Conservation (phyloP, 495 filamentous ascomycete genomes). For the Lasiosphaeria ovina region DNA sequence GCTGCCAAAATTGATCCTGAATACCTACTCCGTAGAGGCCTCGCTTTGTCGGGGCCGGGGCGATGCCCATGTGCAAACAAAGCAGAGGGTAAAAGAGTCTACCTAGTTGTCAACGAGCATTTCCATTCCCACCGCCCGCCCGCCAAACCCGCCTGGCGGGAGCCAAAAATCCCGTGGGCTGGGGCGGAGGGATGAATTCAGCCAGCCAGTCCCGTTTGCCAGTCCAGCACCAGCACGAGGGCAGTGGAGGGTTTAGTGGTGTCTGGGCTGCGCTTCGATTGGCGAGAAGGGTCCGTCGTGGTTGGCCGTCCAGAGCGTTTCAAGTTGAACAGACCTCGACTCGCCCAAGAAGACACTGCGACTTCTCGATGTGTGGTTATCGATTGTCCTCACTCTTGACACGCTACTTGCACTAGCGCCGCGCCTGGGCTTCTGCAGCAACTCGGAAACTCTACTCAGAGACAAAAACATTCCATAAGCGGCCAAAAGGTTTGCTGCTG, state of each 20-base stretch:
- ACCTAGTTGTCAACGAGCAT: too few relatives aligned
- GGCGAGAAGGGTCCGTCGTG: conserved; percentile 15
- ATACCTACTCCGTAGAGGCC: too few relatives aligned
- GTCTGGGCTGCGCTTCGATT: conserved; percentile 18
- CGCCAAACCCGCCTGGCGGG: too few relatives aligned
- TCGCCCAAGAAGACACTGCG: conserved; percentile 1
- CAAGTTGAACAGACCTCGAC: conserved; percentile 24
- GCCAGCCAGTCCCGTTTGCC: conserved; percentile 1
- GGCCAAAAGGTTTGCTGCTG: neutral
- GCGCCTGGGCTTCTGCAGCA: too few relatives aligned
- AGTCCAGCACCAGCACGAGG: neutral
- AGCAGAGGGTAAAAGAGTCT: neutral
- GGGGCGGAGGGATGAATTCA: neutral
- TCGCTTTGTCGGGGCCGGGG: too few relatives aligned
- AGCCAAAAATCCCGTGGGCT: neutral
- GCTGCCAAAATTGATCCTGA: too few relatives aligned
- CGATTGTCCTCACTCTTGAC: neutral
- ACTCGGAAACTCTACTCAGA: neutral
- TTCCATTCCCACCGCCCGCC: too few relatives aligned
- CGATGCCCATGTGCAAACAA: neutral
- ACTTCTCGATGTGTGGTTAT: conserved; percentile 2
- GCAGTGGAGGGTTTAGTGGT: conserved; percentile 4
- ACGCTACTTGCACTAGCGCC: neutral
- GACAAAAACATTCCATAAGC: too few relatives aligned
- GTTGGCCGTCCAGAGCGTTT: conserved; percentile 30